Base-by-base conservation (phyloP, 208 protist genomes). In the Wallacemonas rigidus region DNA sequence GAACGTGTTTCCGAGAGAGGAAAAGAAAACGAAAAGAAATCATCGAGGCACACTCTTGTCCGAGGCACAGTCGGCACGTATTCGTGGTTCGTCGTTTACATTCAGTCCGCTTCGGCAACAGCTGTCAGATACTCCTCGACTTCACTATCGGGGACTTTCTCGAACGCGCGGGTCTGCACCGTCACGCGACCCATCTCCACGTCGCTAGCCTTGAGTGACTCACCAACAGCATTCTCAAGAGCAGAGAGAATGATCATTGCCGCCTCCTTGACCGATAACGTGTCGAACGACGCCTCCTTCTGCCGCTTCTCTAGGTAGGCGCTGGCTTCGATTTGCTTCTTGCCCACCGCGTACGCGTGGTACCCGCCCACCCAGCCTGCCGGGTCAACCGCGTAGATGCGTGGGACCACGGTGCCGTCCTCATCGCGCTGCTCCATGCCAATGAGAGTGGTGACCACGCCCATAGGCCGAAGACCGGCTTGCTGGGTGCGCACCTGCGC, bases 401-500 rank as follows among this genome's bases (percentile, higher is more conserved):
- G 90, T 55, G 98, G 97, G 71, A 84, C 73, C 65, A 81, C 79
- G 12, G 71, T 65, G 35, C 90, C 91, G 53, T 89, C 83, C 67
- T 86, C 89, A 61, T 97, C 88, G 75, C 87, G 83, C 72, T 97
- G 92, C 73, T 99, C 98, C 75, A 99, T 93, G 51, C 95, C 95
- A 74, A 98, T 90, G 53, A 99, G 79, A 17, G 97, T 98, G 72
- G 94, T 90, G 17, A 92, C 77, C 35, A 98, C 94, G 45, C 97
- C 97, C 82, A 98, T 92, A 47, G 97, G 93, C 40, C 97, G 93
- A 69, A 98, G 85, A 36, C 92, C 97, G n/a, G 97, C 97, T 62
- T 98, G 94, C 87, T 99, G 99, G 12, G 99, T 99, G 75, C 96
- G 98, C 57, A 99, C 84, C 89, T 99, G 99, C 26, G 94, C 90